phyloP scores from a whole-genome alignment of 495 filamentous ascomycete species.

The Aspergillus carlsbadensis region DNA sequence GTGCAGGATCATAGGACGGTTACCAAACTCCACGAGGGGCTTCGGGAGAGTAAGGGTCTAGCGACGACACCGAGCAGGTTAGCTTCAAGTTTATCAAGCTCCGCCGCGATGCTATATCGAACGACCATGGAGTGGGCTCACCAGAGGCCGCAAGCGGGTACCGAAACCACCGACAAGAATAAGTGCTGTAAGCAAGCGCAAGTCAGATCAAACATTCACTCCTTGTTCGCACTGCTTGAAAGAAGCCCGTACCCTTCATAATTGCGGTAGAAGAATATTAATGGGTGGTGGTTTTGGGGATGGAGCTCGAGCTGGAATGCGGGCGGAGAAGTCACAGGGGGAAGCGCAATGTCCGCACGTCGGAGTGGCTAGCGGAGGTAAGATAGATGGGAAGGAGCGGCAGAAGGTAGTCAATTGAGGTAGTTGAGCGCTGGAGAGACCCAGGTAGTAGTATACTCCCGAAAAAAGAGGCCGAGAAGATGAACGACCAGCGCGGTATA shows the following conservation, averaged over 20 bases:
- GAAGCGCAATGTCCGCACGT: constrained; percentile 14
- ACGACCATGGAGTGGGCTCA: constrained; percentile 49
- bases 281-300: background rate
- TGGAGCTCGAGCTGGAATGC: constrained; percentile 23
- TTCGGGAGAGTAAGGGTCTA: constrained; percentile 97
- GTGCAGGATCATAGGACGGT: constrained; percentile 98
- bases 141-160: constrained; percentile 94
- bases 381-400: constrained; percentile 10
- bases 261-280: constrained; percentile 12
- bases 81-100: background rate
- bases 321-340: constrained; percentile 21
- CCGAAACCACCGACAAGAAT: constrained; percentile 99
- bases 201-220: constrained; percentile 9
- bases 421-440: constrained; percentile 6
- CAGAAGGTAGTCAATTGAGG: constrained; percentile 13
- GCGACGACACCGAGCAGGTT: background rate
- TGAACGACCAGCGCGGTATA: constrained; percentile 5
- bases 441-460: background rate
- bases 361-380: background rate
- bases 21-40: constrained; percentile 95
- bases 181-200: constrained; percentile 63
- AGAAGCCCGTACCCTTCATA: constrained; percentile 23
- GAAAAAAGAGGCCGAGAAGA: background rate
- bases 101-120: background rate
- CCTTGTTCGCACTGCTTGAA: background rate